Conservation (phyloP, 306 rosid genomes). For the Vachellia collinsii region DNA sequence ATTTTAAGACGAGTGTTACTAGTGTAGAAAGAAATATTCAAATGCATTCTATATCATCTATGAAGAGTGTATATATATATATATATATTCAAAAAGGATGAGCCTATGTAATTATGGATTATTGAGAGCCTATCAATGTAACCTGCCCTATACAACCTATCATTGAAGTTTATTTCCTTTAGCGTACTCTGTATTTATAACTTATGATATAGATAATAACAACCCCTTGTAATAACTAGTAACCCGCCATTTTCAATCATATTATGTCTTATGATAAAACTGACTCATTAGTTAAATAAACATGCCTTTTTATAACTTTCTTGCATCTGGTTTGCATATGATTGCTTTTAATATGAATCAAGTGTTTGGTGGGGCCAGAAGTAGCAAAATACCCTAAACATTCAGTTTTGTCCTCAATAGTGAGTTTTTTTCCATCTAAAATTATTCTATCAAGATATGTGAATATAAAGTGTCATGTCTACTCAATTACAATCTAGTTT, state of each 20-base stretch:
- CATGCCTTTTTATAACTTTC: constrained; percentile 12
- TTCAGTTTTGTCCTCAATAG: constrained; percentile 3
- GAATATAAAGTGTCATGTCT: constrained; percentile 16
- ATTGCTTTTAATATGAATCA: constrained; percentile 14
- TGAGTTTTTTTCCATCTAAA: background rate
- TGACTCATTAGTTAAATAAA: background rate
- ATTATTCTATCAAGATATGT: constrained; percentile 11
- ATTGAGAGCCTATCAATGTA: background rate
- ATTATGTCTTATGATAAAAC: background rate
- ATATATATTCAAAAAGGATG: background rate
- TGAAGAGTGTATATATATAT: background rate
- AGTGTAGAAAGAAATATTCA: background rate
- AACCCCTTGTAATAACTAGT: background rate
- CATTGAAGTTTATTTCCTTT: background rate
- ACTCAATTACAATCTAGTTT: constrained; percentile 12
- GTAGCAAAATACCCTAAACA: background rate
- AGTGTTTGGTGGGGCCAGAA: background rate
- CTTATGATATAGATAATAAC: too few species aligned
- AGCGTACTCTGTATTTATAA: too few species aligned
- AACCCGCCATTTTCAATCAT: constrained; percentile 8
- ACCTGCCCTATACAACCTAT: background rate
- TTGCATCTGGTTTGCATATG: constrained; percentile 1
- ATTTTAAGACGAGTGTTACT: background rate
- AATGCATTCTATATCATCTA: background rate
- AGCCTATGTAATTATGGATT: background rate